These are phyloP conservation scores for Pseudopithomyces chartarum DNA, from an alignment of 2,329 filamentous ascomycete genomes.

Conservation along the genomic window DNA sequence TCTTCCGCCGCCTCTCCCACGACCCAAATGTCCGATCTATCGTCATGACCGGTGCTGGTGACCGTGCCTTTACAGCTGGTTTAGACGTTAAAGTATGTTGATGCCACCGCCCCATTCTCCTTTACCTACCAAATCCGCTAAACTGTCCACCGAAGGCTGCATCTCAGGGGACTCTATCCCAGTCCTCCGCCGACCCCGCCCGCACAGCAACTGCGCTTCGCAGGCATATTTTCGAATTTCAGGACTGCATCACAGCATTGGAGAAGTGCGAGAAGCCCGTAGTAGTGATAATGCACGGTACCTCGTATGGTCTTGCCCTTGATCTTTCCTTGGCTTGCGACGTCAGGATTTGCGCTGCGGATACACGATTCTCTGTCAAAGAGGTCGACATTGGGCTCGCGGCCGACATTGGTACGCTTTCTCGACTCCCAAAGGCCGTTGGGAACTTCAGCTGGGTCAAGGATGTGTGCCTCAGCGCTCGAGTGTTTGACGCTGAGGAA, in stretches of 20 bases:
- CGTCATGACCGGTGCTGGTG: slow-evolving; percentile 79
- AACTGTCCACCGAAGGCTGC: slow-evolving; percentile 57
- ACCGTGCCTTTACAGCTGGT: slow-evolving; percentile 83
- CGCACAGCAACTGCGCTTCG: slow-evolving; percentile 52
- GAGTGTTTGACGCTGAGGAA: slow-evolving; percentile 71
- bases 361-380: slow-evolving; percentile 72
- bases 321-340: slow-evolving; percentile 69
- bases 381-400: slow-evolving; percentile 83
- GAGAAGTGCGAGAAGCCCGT: slow-evolving; percentile 53
- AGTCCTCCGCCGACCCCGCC: slow-evolving; percentile 60
- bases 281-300: slow-evolving; percentile 42
- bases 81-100: slow-evolving; percentile 67
- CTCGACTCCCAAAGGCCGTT: slow-evolving; percentile 74
- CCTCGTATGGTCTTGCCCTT: slow-evolving; percentile 45
- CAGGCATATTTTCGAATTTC: slow-evolving; percentile 76
- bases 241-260: slow-evolving; percentile 74
- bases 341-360: slow-evolving; percentile 67
- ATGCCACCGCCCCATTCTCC: not conserved
- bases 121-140: not conserved
- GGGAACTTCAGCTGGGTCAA: slow-evolving; percentile 77
- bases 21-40: slow-evolving; percentile 77
- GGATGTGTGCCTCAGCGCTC: slow-evolving; percentile 74
- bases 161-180: slow-evolving; percentile 53
- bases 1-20: slow-evolving; percentile 74
- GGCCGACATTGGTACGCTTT: slow-evolving; percentile 77